These are phyloP conservation scores for Yarrowia sp. DNA, from an alignment of 805 yeast genomes.

Conservation along the genomic window DNA sequence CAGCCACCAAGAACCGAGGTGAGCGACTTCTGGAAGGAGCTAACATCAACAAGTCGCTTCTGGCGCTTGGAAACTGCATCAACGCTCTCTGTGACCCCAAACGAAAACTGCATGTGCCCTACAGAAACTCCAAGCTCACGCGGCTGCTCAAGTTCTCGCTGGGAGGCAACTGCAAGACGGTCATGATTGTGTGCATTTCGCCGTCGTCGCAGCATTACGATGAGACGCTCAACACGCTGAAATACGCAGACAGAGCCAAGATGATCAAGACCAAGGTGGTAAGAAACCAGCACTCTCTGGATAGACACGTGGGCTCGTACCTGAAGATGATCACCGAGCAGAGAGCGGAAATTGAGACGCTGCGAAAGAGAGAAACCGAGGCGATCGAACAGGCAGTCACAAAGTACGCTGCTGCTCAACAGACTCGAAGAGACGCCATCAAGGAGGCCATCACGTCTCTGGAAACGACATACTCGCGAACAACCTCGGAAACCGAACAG, in stretches of 20 bases:
- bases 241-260: conserved; percentile 91
- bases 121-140: conserved; percentile 88
- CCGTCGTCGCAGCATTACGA: conserved; percentile 89
- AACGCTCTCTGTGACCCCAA: conserved; percentile 84
- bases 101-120: conserved; percentile 78
- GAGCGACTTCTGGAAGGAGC: conserved; percentile 88
- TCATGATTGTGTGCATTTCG: conserved; percentile 93
- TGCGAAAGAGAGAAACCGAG: conserved; percentile 56
- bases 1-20: conserved; percentile 86
- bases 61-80: conserved; percentile 93
- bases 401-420: conserved; percentile 36
- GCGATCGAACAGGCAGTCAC: conserved; percentile 40
- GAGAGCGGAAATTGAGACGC: conserved; percentile 71
- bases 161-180: conserved; percentile 94
- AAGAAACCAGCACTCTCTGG: conserved; percentile 75
- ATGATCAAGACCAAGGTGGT: conserved; percentile 82
- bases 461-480: conserved; percentile 37
- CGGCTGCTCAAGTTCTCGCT: conserved; percentile 84
- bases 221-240: conserved; percentile 88
- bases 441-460: conserved; percentile 41
- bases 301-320: conserved; percentile 84
- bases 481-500: conserved; percentile 36
- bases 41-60: conserved; percentile 82
- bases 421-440: conserved; percentile 39
- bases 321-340: conserved; percentile 85